A percentile compares a stretch with the other conserved stretches of the same genome.
These are phyloP conservation scores for Pseudopediastrum boryanum DNA, from an alignment of 139 green algal genomes.

Conservation along the genomic window DNA sequence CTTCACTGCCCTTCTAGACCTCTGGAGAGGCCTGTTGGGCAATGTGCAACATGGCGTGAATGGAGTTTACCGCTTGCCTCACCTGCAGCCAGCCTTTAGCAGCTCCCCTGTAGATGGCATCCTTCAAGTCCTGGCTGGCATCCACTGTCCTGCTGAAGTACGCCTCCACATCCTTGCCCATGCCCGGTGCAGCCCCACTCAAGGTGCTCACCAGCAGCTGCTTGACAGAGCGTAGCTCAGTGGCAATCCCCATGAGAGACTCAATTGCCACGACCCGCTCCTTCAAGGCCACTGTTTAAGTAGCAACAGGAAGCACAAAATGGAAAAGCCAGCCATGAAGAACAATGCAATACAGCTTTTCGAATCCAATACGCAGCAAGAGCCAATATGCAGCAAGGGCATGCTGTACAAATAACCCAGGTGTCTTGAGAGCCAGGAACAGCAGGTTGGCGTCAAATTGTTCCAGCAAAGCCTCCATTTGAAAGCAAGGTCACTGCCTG, in stretches of 20 bases:
- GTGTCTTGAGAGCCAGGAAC: no score
- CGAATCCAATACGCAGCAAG: not conserved
- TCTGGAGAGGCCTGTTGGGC: no score
- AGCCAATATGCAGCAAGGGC: not conserved
- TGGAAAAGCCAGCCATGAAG: not conserved
- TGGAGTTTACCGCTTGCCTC: no score
- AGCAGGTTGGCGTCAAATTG: no score
- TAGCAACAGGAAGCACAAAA: not conserved
- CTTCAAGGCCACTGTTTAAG: constrained; percentile 13
- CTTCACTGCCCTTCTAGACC: no score
- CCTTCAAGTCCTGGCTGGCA: constrained; percentile 42
- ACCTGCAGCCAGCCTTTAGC: constrained; percentile 32
- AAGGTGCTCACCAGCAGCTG: not conserved
- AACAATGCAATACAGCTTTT: no score
- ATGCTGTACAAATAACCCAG: no score
- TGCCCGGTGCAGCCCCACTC: not conserved
- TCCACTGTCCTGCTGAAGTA: constrained; percentile 53
- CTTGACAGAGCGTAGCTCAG: constrained; percentile 30
- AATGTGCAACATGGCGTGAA: not conserved
- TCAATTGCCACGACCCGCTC: constrained; percentile 53
- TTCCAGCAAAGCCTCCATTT: no score
- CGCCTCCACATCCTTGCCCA: constrained; percentile 39
- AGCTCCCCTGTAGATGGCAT: constrained; percentile 35
- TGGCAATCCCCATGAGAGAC: constrained; percentile 36
- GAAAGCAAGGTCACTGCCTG: no score